Evolutionary conservation across 2,329 filamentous ascomycete species (phyloP).

Genomic region (Cladophialophora carrionii): DNA sequence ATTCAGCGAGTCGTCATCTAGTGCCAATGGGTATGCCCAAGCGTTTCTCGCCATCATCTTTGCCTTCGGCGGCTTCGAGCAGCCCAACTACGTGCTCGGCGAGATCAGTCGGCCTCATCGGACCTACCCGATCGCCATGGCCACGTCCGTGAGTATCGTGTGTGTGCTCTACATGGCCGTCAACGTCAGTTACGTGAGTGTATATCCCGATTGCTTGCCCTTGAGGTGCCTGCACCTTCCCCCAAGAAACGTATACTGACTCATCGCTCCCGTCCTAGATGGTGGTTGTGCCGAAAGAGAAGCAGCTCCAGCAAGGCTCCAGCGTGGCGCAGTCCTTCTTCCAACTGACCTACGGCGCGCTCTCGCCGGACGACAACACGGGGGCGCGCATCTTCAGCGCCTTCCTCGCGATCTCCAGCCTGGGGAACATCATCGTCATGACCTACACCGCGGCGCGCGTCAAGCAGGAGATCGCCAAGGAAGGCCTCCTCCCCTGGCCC

Average conservation of each 20-base stretch:
- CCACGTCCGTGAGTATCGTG: conserved; percentile 43
- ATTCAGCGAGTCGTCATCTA: conserved; percentile 32
- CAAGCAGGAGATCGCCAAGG: conserved; percentile 65
- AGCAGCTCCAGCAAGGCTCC: conserved; percentile 1
- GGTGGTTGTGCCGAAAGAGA: conserved; percentile 24
- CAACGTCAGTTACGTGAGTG: conserved; percentile 52
- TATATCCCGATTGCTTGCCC: background rate
- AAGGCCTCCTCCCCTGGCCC: conserved; percentile 58
- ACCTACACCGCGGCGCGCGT: conserved; percentile 60
- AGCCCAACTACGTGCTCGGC: conserved; percentile 49
- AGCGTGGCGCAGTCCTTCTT: conserved; percentile 41
- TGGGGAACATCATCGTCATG: conserved; percentile 62
- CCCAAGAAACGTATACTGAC: background rate
- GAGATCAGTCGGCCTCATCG: conserved; percentile 49
- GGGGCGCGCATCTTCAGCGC: conserved; percentile 51
- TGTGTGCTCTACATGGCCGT: conserved; percentile 46
- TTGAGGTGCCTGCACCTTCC: background rate
- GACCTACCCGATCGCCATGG: conserved; percentile 44
- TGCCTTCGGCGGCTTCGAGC: conserved; percentile 50
- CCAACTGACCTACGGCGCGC: conserved; percentile 39
- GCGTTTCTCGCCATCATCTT: conserved; percentile 36
- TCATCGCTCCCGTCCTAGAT: conserved; percentile 20
- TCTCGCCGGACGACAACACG: conserved; percentile 18
- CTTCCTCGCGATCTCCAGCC: conserved; percentile 58
- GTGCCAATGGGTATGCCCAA: conserved; percentile 43